These are phyloP conservation scores for Polytrichum formosum DNA, from an alignment of 225 moss, liverwort and hornwort genomes.

Conservation along the genomic window DNA sequence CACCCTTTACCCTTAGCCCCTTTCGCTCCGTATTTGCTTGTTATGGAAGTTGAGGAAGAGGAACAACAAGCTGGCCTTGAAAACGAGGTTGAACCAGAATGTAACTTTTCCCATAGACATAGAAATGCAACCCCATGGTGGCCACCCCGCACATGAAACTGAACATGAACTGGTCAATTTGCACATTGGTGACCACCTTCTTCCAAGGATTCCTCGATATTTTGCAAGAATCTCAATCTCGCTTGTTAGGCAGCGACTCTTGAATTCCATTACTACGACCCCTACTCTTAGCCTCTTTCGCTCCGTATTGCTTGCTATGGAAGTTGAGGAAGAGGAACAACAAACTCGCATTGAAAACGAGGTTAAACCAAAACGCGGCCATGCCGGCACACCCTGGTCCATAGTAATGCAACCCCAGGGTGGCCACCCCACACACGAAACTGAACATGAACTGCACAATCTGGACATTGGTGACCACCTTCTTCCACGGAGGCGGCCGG, in stretches of 20 bases:
- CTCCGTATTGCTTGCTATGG: slow-evolving; percentile 69
- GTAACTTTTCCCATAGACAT: slow-evolving; percentile 70
- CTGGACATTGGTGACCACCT: slow-evolving; percentile 76
- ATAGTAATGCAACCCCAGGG: slow-evolving; percentile 71
- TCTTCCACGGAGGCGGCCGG: slow-evolving; percentile 83
- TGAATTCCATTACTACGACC: slow-evolving; percentile 13
- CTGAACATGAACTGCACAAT: slow-evolving; percentile 90
- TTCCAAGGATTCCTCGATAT: slow-evolving; percentile 48
- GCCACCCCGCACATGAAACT: slow-evolving; percentile 70
- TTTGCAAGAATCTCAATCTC: no score
- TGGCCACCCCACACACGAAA: slow-evolving; percentile 69
- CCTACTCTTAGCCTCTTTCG: slow-evolving; percentile 33
- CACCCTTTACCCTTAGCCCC: slow-evolving; percentile 20
- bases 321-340: slow-evolving; percentile 81
- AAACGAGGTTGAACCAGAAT: slow-evolving; percentile 71
- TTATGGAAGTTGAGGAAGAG: slow-evolving; percentile 81
- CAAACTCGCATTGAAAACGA: slow-evolving; percentile 70
- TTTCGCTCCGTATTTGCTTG: slow-evolving; percentile 58
- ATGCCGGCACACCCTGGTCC: slow-evolving; percentile 85
- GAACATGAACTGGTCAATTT: slow-evolving; percentile 84
- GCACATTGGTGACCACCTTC: slow-evolving; percentile 72
- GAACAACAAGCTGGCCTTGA: slow-evolving; percentile 63
- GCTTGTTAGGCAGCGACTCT: no score
- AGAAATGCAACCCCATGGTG: slow-evolving; percentile 74
- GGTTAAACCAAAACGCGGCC: slow-evolving; percentile 75